phyloP scores from a whole-genome alignment of 305 asterid species.

The Fraxinus albicans region DNA sequence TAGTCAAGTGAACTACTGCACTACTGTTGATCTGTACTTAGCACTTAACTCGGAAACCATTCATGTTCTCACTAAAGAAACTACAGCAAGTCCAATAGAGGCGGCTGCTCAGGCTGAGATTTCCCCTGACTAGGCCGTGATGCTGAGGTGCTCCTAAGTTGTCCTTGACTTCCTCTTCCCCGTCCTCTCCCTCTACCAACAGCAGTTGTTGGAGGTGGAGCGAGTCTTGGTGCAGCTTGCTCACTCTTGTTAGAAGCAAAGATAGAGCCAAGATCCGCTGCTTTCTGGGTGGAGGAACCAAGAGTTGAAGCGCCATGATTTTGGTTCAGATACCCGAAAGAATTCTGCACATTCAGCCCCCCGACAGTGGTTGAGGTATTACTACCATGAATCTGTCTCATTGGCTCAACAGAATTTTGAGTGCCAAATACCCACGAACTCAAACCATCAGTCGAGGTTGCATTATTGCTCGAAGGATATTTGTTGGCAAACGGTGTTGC shows the following conservation, averaged over 20 bases:
- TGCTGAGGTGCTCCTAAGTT: constrained; percentile 31
- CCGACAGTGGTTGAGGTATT: constrained; percentile 33
- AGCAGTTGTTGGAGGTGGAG: constrained; percentile 86
- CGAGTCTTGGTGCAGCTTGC: constrained; percentile 71
- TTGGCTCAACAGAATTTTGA: constrained; percentile 31
- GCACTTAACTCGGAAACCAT: neutral
- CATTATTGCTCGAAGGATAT: constrained; percentile 32
- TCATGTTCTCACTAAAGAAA: constrained; percentile 9
- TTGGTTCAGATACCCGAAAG: constrained; percentile 66
- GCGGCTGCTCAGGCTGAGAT: constrained; percentile 57
- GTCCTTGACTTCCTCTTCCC: constrained; percentile 78
- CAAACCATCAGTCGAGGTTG: constrained; percentile 45
- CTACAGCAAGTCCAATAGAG: constrained; percentile 80
- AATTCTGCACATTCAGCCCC: constrained; percentile 41
- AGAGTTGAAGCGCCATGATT: constrained; percentile 37
- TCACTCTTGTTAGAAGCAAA: constrained; percentile 72
- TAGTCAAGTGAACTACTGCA: neutral
- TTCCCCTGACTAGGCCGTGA: constrained; percentile 36
- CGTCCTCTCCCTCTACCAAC: constrained; percentile 88
- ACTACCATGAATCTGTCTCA: constrained; percentile 57
- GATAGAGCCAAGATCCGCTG: constrained; percentile 70
- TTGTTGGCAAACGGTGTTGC: constrained; percentile 34
- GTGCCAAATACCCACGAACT: constrained; percentile 59
- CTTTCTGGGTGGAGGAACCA: constrained; percentile 43
- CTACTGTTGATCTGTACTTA: neutral